These are phyloP conservation scores for Rehmannia glutinosa DNA, from an alignment of 257 asterid species.

Conservation along the genomic window DNA sequence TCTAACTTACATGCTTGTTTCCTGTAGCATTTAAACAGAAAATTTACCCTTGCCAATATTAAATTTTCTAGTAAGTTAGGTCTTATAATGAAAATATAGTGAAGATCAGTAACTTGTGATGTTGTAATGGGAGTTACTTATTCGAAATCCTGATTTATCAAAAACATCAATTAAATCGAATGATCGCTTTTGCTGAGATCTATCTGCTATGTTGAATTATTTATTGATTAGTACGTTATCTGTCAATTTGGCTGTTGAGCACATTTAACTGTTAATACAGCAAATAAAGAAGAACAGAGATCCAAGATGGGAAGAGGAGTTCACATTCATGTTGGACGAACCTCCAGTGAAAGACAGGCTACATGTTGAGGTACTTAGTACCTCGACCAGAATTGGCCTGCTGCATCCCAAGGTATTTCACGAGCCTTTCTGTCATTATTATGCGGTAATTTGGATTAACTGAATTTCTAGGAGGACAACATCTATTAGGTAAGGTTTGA, in stretches of 20 bases:
- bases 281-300: slow-evolving; percentile 93
- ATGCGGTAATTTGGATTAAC: not conserved
- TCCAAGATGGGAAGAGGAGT: slow-evolving; percentile 97
- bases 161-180: not conserved
- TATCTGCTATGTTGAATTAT: not conserved
- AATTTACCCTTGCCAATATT: not conserved
- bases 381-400: slow-evolving; percentile 79
- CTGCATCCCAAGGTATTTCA: slow-evolving; percentile 87
- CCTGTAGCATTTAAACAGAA: not conserved
- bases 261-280: slow-evolving; percentile 35
- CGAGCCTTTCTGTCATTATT: slow-evolving; percentile 1
- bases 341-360: slow-evolving; percentile 79
- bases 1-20: not conserved
- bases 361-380: slow-evolving; percentile 77
- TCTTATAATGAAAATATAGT: not conserved
- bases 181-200: not conserved
- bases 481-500: too few species aligned
- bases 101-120: not conserved
- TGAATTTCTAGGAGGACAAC: slow-evolving; percentile 12
- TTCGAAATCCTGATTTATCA: not conserved
- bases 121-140: not conserved
- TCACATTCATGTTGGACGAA: slow-evolving; percentile 71
- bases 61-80: not conserved
- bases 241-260: slow-evolving; percentile 6
- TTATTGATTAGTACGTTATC: not conserved